Evolutionary conservation across 1,284 basidiomycete species (phyloP).

Genomic region (Hypsizygus ulmarius): DNA sequence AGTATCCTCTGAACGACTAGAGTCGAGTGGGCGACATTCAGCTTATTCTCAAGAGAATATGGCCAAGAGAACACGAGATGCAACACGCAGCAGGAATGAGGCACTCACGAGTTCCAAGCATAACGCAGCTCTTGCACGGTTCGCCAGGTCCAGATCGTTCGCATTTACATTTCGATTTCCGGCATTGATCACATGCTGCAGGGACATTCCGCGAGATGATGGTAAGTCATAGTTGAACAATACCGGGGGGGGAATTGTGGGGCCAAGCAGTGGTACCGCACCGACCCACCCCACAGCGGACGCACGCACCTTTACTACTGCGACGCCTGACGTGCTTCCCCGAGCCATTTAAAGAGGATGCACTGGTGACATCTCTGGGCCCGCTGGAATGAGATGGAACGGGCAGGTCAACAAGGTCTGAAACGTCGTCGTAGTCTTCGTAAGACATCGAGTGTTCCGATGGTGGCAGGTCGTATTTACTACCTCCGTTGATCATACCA

Average conservation of each 20-base stretch:
- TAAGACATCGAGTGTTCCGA: slow-evolving; percentile 35
- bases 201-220: slow-evolving; percentile 9
- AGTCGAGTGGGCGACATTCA: slow-evolving; percentile 5
- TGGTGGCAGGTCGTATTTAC: slow-evolving; percentile 18
- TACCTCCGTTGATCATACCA: slow-evolving; percentile 14
- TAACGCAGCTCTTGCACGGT: slow-evolving; percentile 69
- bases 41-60: neutral
- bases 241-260: slow-evolving; percentile 1
- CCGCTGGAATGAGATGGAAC: slow-evolving; percentile 15
- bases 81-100: slow-evolving; percentile 14
- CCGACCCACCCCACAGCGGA: slow-evolving; percentile 1
- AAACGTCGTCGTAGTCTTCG: slow-evolving; percentile 50
- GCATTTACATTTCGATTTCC: slow-evolving; percentile 79
- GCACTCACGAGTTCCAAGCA: slow-evolving; percentile 64
- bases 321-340: slow-evolving; percentile 56
- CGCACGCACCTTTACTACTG: slow-evolving; percentile 62
- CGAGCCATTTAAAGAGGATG: slow-evolving; percentile 23
- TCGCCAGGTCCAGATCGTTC: slow-evolving; percentile 53
- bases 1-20: neutral
- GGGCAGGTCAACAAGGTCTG: slow-evolving; percentile 43
- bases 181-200: slow-evolving; percentile 76
- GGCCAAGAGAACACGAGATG: neutral
- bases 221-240: slow-evolving; percentile 12
- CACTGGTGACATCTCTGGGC: slow-evolving; percentile 18
- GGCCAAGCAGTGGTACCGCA: neutral